Evolutionary conservation across 106 monocot species (phyloP), one percentile per base, ranked within the genome.

Genomic region (Xerophyta viscosa): DNA sequence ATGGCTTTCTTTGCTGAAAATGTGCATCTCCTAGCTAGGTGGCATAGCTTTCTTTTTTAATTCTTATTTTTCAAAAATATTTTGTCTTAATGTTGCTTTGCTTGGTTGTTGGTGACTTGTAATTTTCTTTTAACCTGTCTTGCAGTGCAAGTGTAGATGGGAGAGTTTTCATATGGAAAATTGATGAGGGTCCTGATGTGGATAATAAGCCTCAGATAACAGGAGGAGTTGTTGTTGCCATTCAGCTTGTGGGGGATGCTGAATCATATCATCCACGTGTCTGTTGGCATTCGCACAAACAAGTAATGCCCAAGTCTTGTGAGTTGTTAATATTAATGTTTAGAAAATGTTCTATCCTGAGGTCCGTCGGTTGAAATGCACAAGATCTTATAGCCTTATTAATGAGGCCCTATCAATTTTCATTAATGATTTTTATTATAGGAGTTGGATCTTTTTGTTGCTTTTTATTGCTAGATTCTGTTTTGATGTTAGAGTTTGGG

Each of bases 1-100:
- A 94, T 94, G 88, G 71, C 88, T 70, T 94, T 94, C 75, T 94
- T 94, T 72, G 93, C 88, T 61, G 93, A 94, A 52, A 88, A 94
- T 78, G 93, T 94, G 46, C 88, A 88, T 71, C 67, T 88, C 46
- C 56, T 94, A 48, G 84, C 93, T 23, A 94, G 89, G 88, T 98
- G 65, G 39, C 3, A 28, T 37, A 63, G 27, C 21, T 41, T 3
- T 65, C 14, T 30, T 15, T 31, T 2, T 54, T 49, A 56, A 36
- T 52, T 0, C 52, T 41, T 66, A 23, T 49, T 49, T 49, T 57
- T 43, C 31, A 18, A 45, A 45, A 19, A 31, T 31, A 19, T 45
- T 13, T 27, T 46, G 15, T 43, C 53, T 21, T 50, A 14, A 1
- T 37, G 9, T n/a, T 46, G n/a, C n/a, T n/a, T n/a, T n/a, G n/a